Base-by-base conservation (phyloP, 2,329 filamentous ascomycete genomes). In the Fusarium nisikadoi region DNA sequence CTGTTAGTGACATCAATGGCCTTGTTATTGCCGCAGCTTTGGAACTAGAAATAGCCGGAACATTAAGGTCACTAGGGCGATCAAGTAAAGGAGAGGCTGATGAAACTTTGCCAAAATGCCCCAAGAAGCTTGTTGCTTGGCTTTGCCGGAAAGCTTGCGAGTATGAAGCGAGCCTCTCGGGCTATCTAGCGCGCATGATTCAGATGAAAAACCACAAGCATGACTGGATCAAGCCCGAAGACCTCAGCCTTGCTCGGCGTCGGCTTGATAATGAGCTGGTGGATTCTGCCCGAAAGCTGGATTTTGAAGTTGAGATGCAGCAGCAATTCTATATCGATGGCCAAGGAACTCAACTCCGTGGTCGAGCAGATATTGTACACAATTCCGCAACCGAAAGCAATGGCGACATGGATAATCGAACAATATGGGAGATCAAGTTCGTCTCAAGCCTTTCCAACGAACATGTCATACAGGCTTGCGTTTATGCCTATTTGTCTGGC, bases 341-440 rank as follows among this genome's bases (percentile, higher is more conserved):
- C 9, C 19, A 64, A 54, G 27, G 5, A 38, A 70, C 52, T 14
- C 16, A 7, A 16, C 55, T 74, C n/a, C 4, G n/a, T 16, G 65
- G 72, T 36, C 62, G 42, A 62, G 69, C 72, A 39, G 62, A 75
- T 33, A 59, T 74, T 41, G 19, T 74, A 12, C 13, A 23, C 19
- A 50, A 36, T 53, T 36, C 46, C 14, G 27, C 57, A 16, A 16
- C 42, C 25, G 56, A 23, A 38, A n/a, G 17, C 25, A 27, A 59
- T 6, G 14, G 41, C 16, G 56, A 43, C 3, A 23, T 46, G 14
- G 25, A 38, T 17, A 20, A 49, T 20, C 46, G 71, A 20, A 46
- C 65, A 17, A 53, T 80, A 29, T 79, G 77, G 77, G 78, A 80
- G 66, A 75, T 80, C 52, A 80, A 80, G 41, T 80, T 80, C 62